Conservation (phyloP, 1,284 basidiomycete genomes). For the Cutaneotrichosporon cyanovorans region DNA sequence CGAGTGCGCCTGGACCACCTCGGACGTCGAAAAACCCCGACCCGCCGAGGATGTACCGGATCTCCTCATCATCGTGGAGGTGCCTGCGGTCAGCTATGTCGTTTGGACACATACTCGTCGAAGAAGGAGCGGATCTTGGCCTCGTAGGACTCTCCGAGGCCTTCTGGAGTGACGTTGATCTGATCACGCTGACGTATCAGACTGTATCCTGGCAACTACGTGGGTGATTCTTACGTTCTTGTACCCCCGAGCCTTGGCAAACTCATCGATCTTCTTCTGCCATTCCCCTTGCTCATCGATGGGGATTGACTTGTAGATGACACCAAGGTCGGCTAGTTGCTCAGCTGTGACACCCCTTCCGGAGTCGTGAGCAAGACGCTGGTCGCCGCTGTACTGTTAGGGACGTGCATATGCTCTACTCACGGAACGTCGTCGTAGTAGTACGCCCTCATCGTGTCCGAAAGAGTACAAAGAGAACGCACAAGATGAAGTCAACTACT, state of each 20-base stretch:
- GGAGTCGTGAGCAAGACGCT: constrained; percentile 67
- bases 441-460: constrained; percentile 61
- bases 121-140: constrained; percentile 70
- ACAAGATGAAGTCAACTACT: neutral
- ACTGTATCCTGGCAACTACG: neutral
- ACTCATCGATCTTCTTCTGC: constrained; percentile 51
- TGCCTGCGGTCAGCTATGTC: constrained; percentile 51
- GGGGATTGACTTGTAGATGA: constrained; percentile 58
- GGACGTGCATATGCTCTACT: constrained; percentile 8
- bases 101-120: constrained; percentile 55
- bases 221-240: constrained; percentile 64
- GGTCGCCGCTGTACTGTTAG: constrained; percentile 54
- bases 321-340: constrained; percentile 54
- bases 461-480: neutral
- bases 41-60: constrained; percentile 71
- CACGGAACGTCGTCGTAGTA: constrained; percentile 63
- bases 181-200: constrained; percentile 50
- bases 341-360: constrained; percentile 51
- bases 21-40: constrained; percentile 79
- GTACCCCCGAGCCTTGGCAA: constrained; percentile 62
- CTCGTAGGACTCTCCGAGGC: constrained; percentile 70
- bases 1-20: constrained; percentile 35
- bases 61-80: constrained; percentile 86
- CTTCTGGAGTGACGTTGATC: constrained; percentile 64
- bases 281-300: constrained; percentile 51